A percentile compares a stretch with the other conserved stretches of the same genome.
These are phyloP conservation scores for Helicostylum pulchrum DNA, from an alignment of 192 early-diverging fungal genomes.

Conservation along the genomic window DNA sequence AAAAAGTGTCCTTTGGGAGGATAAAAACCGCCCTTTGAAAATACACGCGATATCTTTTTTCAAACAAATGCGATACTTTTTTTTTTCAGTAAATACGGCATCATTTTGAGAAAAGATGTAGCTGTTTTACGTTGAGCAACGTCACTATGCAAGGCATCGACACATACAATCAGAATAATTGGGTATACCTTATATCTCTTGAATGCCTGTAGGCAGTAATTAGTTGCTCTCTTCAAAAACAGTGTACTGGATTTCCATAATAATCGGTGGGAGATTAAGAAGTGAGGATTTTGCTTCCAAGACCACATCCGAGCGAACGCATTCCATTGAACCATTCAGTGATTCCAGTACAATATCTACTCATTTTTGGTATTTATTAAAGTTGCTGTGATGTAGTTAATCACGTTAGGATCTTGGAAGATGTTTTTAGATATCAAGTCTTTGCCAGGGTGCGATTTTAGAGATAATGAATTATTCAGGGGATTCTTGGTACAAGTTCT, in stretches of 20 bases:
- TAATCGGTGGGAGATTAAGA: not conserved
- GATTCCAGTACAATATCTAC: too few relatives aligned
- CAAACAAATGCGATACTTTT: too few relatives aligned
- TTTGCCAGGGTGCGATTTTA: not conserved
- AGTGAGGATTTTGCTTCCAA: constrained; percentile 1
- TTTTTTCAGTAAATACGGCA: too few relatives aligned
- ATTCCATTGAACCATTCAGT: constrained; percentile 7
- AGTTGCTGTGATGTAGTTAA: not conserved
- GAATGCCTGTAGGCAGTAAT: not conserved
- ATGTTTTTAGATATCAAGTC: not conserved
- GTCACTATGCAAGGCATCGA: too few relatives aligned
- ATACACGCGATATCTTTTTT: too few relatives aligned
- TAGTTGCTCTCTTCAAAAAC: constrained; percentile 5
- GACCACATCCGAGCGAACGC: constrained; percentile 2
- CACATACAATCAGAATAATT: constrained; percentile 5
- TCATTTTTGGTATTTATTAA: not conserved
- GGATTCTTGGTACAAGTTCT: too few relatives aligned
- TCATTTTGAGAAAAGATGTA: too few relatives aligned
- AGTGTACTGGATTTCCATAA: constrained; percentile 7
- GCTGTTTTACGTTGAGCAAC: too few relatives aligned
- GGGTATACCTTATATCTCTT: not conserved
- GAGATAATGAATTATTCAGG: too few relatives aligned
- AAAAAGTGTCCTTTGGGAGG: too few relatives aligned
- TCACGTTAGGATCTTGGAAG: not conserved
- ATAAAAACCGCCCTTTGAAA: too few relatives aligned